Conservation (phyloP, 495 filamentous ascomycete species). For the Hypoxylon crocopeplum region DNA sequence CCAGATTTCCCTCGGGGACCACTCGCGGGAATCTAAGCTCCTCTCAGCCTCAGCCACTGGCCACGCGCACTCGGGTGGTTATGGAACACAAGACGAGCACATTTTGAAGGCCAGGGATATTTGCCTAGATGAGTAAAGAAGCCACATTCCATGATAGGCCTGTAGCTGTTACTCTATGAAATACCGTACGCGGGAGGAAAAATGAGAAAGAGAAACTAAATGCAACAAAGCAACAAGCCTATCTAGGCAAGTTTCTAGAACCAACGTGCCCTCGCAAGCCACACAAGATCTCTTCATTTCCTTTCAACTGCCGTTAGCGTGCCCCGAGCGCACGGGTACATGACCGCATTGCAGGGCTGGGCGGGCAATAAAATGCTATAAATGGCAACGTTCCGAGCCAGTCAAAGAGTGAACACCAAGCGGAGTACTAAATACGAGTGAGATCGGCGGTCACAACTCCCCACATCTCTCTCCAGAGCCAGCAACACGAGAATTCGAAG, state of each 20-base stretch:
- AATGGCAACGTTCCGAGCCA: slow-evolving; percentile 26
- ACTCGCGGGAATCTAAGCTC: slow-evolving; percentile 20
- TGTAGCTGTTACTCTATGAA: too few relatives aligned
- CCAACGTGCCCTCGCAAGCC: neutral
- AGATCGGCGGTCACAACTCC: slow-evolving; percentile 35
- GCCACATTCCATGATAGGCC: too few relatives aligned
- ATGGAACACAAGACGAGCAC: too few relatives aligned
- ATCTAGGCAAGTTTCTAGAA: slow-evolving; percentile 31
- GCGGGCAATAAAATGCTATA: slow-evolving; percentile 25
- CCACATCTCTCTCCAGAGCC: slow-evolving; percentile 24
- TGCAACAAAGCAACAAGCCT: neutral
- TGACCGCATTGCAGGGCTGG: slow-evolving; percentile 9
- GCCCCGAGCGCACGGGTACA: slow-evolving; percentile 22
- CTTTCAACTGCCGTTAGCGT: slow-evolving; percentile 34
- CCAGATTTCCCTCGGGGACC: slow-evolving; percentile 12
- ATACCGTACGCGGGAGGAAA: too few relatives aligned
- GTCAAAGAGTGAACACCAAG: slow-evolving; percentile 9
- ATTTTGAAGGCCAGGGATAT: too few relatives aligned
- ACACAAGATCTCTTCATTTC: slow-evolving; percentile 2
- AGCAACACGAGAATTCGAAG: slow-evolving; percentile 28
- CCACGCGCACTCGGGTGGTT: too few relatives aligned
- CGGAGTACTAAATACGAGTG: slow-evolving; percentile 33
- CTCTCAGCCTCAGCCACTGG: slow-evolving; percentile 16
- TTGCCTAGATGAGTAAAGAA: too few relatives aligned
- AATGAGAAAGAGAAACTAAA: too few relatives aligned